Evolutionary conservation across 768 basidiomycete genomes (phyloP), one percentile per base, ranked within the genome.

Genomic region (Dentipellis sp.): DNA sequence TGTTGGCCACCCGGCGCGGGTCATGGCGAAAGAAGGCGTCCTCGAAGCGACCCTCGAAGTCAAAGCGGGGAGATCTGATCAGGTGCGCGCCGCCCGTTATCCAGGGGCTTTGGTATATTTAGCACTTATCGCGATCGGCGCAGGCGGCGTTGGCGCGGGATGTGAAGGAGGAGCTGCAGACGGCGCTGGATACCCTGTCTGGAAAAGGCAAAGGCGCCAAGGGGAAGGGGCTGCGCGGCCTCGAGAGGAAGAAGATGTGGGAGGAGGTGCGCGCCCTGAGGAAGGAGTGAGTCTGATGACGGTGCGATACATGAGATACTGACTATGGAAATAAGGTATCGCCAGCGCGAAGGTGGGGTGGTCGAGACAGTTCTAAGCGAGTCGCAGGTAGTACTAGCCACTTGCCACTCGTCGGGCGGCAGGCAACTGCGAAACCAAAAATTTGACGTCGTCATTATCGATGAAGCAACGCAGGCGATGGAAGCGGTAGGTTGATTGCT

Each of bases 381-480:
- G 47, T 88, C 93, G 16, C n/a, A 90, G 86, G 77, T 98, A 40
- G 90, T 98, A 0, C 70, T 98, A 10, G 86, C 94, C 1, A 99
- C 97, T 2, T 98, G 95, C 62, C 94, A 98, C 73, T 89, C 92
- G 11, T 82, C 95, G 5, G 97, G 95, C 0, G 86, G 89, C 3
- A 73, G 87, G 19, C 91, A 94, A 61, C 71, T 98, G 7, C 77
- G 79, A 45, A 81, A 86, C 57, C 77, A 84, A 55, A 71, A 78
- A 1, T 99, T 99, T 64, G 97, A 99, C 66, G 88, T 95, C 0
- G 82, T 94, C 10, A 87, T 99, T 48, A 94, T 99, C 54, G 97
- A 99, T 62, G 97, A 99, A 71, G 97, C 97, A 0, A 97, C 97
- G 0, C 97, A 98, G 68, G 95, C 94, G 3, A 66, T 97, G 12